Percentiles rank a stretch among this genome's conserved stretches.
phyloP scores from a whole-genome alignment of 805 yeast species.

The Starmera quercuum region DNA sequence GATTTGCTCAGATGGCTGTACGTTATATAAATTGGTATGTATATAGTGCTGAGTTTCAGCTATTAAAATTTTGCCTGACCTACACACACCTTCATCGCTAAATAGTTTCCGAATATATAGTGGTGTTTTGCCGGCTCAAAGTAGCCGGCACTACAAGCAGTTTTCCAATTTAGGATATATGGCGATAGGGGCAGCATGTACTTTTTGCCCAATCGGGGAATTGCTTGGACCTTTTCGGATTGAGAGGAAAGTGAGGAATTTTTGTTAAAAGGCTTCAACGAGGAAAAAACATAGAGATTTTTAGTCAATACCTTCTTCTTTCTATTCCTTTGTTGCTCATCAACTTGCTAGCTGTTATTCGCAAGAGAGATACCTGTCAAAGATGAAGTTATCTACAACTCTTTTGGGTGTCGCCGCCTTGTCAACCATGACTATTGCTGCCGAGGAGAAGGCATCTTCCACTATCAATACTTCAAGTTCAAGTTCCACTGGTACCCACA shows the following conservation, averaged over 20 bases:
- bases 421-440: conserved; percentile 7
- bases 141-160: too few species aligned
- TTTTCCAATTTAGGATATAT: too few species aligned
- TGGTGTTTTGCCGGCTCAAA: too few species aligned
- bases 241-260: neutral
- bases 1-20: too few species aligned
- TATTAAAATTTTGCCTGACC: too few species aligned
- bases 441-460: conserved; percentile 23
- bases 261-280: neutral
- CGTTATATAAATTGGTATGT: too few species aligned
- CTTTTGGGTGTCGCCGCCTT: conserved; percentile 13
- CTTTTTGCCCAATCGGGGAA: neutral
- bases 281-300: neutral
- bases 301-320: too few species aligned
- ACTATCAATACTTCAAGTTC: conserved; percentile 25
- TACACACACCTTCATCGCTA: too few species aligned
- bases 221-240: neutral
- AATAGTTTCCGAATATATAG: too few species aligned
- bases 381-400: conserved; percentile 18
- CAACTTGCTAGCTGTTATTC: too few species aligned
- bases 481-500: conserved; percentile 39
- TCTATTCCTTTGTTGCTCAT: too few species aligned
- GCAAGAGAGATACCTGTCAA: neutral
- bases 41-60: too few species aligned
- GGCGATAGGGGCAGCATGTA: neutral